These are phyloP conservation scores for Termitomyces titanicus DNA, from an alignment of 768 basidiomycete genomes.

Conservation along the genomic window DNA sequence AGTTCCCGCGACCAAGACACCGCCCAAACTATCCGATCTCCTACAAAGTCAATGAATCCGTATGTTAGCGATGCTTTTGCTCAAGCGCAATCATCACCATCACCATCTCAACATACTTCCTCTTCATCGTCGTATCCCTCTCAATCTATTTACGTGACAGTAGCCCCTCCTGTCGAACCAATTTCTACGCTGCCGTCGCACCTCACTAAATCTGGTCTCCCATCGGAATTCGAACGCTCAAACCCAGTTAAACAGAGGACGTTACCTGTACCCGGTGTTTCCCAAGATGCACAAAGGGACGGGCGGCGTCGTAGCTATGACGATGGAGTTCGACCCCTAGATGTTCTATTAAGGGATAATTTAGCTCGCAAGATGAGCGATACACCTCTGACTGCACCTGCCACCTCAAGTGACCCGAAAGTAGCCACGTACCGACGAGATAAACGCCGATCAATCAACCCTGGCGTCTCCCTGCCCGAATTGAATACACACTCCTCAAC, in stretches of 20 bases:
- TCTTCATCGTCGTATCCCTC: slow-evolving; percentile 13
- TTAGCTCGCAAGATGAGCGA: slow-evolving; percentile 14
- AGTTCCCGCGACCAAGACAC: slow-evolving; percentile 17
- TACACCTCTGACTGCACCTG: slow-evolving; percentile 13
- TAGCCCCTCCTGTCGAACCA: slow-evolving; percentile 32
- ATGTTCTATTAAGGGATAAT: slow-evolving; percentile 29
- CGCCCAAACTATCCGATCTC: slow-evolving; percentile 17
- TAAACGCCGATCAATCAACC: slow-evolving; percentile 49
- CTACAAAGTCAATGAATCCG: slow-evolving; percentile 25
- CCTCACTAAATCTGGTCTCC: slow-evolving; percentile 15
- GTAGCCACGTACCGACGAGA: slow-evolving; percentile 36
- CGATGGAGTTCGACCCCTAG: slow-evolving; percentile 40
- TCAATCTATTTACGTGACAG: slow-evolving; percentile 38
- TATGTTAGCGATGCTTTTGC: slow-evolving; percentile 37
- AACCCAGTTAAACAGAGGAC: slow-evolving; percentile 36
- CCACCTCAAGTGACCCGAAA: slow-evolving; percentile 26
- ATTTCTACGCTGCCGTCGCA: slow-evolving; percentile 17
- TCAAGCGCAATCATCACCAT: slow-evolving; percentile 9
- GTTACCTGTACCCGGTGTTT: slow-evolving; percentile 31
- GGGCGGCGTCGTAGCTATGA: slow-evolving; percentile 40
- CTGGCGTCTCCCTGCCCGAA: slow-evolving; percentile 34
- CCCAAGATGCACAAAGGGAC: slow-evolving; percentile 16
- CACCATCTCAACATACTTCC: slow-evolving; percentile 17
- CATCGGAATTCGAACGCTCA: slow-evolving; percentile 8
- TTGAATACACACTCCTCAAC: slow-evolving; percentile 22